Evolutionary conservation across 305 asterid genomes (phyloP).

Genomic region (Fraxinus latifolia): DNA sequence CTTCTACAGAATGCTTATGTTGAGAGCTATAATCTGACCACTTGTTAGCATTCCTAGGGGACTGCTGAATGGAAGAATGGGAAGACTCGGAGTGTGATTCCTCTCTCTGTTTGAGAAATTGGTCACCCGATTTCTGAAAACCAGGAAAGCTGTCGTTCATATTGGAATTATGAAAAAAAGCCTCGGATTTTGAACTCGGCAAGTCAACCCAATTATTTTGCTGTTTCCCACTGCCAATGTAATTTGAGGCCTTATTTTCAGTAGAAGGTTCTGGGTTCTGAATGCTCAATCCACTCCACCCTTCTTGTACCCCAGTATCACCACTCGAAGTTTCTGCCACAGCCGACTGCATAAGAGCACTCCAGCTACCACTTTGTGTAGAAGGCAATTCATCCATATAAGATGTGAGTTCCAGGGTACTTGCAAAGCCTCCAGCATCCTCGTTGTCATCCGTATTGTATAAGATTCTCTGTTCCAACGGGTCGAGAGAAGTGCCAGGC

Average conservation of each 20-base stretch:
- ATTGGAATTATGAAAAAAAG: conserved; percentile 29
- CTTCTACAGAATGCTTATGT: conserved; percentile 38
- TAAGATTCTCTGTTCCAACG: conserved; percentile 62
- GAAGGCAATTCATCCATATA: conserved; percentile 35
- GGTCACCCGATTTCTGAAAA: conserved; percentile 40
- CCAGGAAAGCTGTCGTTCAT: conserved; percentile 36
- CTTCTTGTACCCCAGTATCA: conserved; percentile 65
- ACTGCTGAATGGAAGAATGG: conserved; percentile 35
- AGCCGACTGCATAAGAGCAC: conserved; percentile 96
- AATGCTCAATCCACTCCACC: conserved; percentile 71
- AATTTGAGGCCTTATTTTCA: conserved; percentile 44
- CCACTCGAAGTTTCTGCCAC: conserved; percentile 72
- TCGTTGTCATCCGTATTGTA: conserved; percentile 45
- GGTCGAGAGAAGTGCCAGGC: conserved; percentile 46
- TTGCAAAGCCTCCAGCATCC: conserved; percentile 31
- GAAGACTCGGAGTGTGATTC: conserved; percentile 45
- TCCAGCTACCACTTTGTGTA: conserved; percentile 78
- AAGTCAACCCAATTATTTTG: conserved; percentile 53
- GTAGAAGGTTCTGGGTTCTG: conserved; percentile 60
- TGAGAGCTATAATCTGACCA: conserved; percentile 44
- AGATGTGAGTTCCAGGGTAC: conserved; percentile 35
- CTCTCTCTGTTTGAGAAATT: conserved; percentile 33
- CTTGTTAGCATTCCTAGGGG: conserved; percentile 30
- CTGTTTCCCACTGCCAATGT: conserved; percentile 34
- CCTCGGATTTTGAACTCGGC: conserved; percentile 50